Conservation (phyloP, 169 alveolate genomes). For the Babesia ovata region DNA sequence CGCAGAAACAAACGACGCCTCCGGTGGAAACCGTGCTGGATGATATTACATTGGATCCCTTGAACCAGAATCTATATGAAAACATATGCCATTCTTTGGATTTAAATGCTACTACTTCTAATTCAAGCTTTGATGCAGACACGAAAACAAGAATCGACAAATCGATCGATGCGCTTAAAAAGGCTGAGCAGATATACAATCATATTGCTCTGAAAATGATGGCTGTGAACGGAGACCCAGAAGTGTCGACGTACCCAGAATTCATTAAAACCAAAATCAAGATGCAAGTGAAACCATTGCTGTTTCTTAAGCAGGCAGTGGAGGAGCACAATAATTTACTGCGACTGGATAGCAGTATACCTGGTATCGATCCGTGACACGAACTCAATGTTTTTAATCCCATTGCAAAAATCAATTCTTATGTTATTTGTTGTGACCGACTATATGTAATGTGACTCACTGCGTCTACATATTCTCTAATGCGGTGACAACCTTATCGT, state of each 20-base stretch:
- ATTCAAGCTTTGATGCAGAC: background rate
- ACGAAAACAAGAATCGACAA: background rate
- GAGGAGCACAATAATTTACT: slow-evolving; percentile 20
- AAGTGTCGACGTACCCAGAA: background rate
- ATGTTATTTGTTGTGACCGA: background rate
- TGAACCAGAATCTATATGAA: slow-evolving; percentile 3
- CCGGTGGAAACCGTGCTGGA: slow-evolving; percentile 15
- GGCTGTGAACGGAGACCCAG: background rate
- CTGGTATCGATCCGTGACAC: background rate
- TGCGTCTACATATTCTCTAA: too few relatives aligned
- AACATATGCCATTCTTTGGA: slow-evolving; percentile 6
- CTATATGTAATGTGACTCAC: background rate
- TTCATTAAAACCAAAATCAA: slow-evolving; percentile 15
- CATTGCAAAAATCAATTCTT: background rate
- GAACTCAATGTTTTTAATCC: background rate
- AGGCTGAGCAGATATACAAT: slow-evolving; percentile 23
- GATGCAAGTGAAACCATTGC: slow-evolving; percentile 30
- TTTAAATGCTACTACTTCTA: background rate
- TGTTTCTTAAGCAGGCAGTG: slow-evolving; percentile 30
- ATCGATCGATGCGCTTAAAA: slow-evolving; percentile 8
- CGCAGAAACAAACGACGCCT: background rate
- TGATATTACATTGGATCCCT: slow-evolving; percentile 9
- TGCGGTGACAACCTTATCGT: too few relatives aligned
- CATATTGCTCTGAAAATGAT: slow-evolving; percentile 2
- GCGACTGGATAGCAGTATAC: slow-evolving; percentile 1